A percentile compares a stretch with the other conserved stretches of the same genome.
Conservation (phyloP, 805 yeast species). For the Starmerella sp. region DNA sequence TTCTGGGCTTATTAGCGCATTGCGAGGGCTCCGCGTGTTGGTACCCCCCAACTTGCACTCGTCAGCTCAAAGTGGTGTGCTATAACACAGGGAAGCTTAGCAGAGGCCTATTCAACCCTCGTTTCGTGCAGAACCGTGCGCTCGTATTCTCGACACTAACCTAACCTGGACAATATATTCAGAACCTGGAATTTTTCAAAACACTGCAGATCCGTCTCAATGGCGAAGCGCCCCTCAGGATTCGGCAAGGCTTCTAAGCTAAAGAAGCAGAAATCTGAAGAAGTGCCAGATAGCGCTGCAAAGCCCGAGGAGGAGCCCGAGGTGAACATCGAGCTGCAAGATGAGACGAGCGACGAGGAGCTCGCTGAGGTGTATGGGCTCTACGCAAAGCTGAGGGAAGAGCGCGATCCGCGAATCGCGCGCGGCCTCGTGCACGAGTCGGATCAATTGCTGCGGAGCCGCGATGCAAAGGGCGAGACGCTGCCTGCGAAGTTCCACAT, state of each 20-base stretch:
- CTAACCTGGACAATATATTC: not conserved
- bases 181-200: not conserved
- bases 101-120: too few relatives aligned
- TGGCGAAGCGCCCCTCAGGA: conserved; percentile 58
- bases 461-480: conserved; percentile 22
- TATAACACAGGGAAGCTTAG: too few relatives aligned
- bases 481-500: conserved; percentile 44
- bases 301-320: conserved; percentile 29
- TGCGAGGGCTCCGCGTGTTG: too few relatives aligned
- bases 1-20: too few relatives aligned
- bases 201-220: not conserved
- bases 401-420: conserved; percentile 35
- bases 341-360: conserved; percentile 66
- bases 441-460: conserved; percentile 50
- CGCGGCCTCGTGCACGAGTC: conserved; percentile 87
- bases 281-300: not conserved
- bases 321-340: conserved; percentile 56
- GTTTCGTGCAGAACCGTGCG: not conserved
- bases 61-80: too few relatives aligned
- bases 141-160: not conserved
- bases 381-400: conserved; percentile 51
- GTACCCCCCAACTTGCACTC: too few relatives aligned
- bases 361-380: conserved; percentile 63
- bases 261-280: conserved; percentile 25
- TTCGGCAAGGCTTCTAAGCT: conserved; percentile 47